Evolutionary conservation across 1,284 basidiomycete species (phyloP).

Genomic region (Lignosus rhinocerotis): DNA sequence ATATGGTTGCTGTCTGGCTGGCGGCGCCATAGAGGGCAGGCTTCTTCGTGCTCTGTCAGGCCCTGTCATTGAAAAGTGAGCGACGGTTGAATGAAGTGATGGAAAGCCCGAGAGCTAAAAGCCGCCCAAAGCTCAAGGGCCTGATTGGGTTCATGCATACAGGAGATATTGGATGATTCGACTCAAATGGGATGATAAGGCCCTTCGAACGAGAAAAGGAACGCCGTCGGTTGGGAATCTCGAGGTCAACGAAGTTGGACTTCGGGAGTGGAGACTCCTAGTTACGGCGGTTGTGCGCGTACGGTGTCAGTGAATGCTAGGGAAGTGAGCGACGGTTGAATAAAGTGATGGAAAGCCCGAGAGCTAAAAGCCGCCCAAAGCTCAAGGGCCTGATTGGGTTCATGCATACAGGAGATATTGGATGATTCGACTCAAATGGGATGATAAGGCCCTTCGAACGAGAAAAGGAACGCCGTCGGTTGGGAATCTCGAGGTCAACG

Average conservation of each 20-base stretch:
- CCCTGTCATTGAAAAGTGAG: constrained; percentile 9
- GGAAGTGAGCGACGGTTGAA: constrained; percentile 11
- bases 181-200: constrained; percentile 19
- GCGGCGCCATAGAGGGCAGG: constrained; percentile 14
- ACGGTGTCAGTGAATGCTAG: no score
- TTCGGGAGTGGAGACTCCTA: background rate
- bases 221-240: background rate
- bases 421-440: constrained; percentile 8
- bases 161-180: constrained; percentile 12
- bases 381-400: constrained; percentile 23
- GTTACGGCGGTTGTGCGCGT: constrained; percentile 4
- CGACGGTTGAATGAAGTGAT: constrained; percentile 19
- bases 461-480: background rate
- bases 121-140: constrained; percentile 18
- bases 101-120: constrained; percentile 13
- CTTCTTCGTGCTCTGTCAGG: constrained; percentile 6
- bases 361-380: constrained; percentile 15
- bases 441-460: constrained; percentile 16
- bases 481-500: constrained; percentile 1
- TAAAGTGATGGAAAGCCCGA: constrained; percentile 20
- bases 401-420: constrained; percentile 13
- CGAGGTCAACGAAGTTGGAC: constrained; percentile 1
- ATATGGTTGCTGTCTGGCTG: constrained; percentile 7
- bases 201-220: background rate
- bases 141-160: constrained; percentile 19